Conservation (phyloP, 495 filamentous ascomycete species). For the Aspergillus bertholletiae region DNA sequence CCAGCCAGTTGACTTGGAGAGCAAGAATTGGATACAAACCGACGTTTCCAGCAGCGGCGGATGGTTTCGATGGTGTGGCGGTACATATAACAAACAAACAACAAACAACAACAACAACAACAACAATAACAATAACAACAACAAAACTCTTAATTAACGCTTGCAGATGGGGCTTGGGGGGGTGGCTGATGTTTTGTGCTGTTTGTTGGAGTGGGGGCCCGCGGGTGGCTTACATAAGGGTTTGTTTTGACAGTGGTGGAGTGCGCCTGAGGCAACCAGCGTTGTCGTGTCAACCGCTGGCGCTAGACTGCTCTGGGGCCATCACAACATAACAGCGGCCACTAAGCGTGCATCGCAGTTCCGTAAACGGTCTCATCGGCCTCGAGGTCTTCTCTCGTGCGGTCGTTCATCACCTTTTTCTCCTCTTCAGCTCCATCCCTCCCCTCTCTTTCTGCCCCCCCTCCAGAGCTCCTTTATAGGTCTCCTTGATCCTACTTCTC, state of each 20-base stretch:
- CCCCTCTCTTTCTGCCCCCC: constrained; percentile 16
- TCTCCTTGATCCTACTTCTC: constrained; percentile 15
- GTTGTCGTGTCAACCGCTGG: constrained; percentile 42
- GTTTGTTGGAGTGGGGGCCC: not conserved
- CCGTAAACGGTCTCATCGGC: constrained; percentile 33
- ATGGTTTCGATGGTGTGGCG: too few relatives aligned
- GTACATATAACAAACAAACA: too few relatives aligned
- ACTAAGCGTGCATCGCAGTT: constrained; percentile 37
- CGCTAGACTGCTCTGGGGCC: constrained; percentile 30
- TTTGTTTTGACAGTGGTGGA: constrained; percentile 11
- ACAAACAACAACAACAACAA: too few relatives aligned
- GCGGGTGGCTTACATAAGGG: not conserved
- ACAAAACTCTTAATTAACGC: too few relatives aligned
- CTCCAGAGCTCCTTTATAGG: not conserved
- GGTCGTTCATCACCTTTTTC: constrained; percentile 11
- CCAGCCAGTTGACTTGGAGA: too few relatives aligned
- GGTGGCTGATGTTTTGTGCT: not conserved
- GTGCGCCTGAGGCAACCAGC: constrained; percentile 11
- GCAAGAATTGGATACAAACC: too few relatives aligned
- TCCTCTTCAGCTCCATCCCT: constrained; percentile 23
- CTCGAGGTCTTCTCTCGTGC: constrained; percentile 24
- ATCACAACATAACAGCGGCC: constrained; percentile 43
- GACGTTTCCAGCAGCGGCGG: too few relatives aligned
- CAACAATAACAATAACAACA: too few relatives aligned
- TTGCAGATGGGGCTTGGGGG: not conserved